Percentiles rank a stretch among this genome's conserved stretches.
phyloP scores from a whole-genome alignment of 305 asterid genomes.

The Salvia sclarea region DNA sequence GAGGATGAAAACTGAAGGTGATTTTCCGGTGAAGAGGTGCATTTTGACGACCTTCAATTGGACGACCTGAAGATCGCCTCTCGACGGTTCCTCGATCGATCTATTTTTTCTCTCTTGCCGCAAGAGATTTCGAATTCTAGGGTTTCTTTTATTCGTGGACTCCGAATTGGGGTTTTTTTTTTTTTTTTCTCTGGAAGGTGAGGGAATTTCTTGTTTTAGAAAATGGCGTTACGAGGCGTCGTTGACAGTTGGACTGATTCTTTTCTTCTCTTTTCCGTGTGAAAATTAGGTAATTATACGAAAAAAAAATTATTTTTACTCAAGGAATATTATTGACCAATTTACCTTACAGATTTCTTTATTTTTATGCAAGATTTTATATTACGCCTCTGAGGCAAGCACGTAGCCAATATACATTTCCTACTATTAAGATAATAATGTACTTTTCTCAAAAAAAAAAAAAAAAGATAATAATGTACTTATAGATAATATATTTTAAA shows the following conservation, averaged over 20 bases:
- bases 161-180: slow-evolving; percentile 18
- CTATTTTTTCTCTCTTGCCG: not conserved
- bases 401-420: too few species aligned
- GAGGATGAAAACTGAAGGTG: slow-evolving; percentile 34
- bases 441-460: too few species aligned
- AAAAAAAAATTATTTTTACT: too few species aligned
- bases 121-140: slow-evolving; percentile 26
- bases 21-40: slow-evolving; percentile 34
- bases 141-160: slow-evolving; percentile 25
- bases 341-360: not conserved
- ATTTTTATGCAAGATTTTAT: not conserved
- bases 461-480: too few species aligned
- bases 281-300: not conserved
- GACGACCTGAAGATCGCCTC: slow-evolving; percentile 43
- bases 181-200: not conserved
- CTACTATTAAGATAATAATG: too few species aligned
- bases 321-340: too few species aligned
- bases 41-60: slow-evolving; percentile 40
- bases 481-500: too few species aligned
- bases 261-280: not conserved
- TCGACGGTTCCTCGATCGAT: not conserved
- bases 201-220: slow-evolving; percentile 21
- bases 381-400: too few species aligned
- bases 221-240: not conserved
- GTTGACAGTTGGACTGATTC: slow-evolving; percentile 22